These are phyloP conservation scores for Camellia sinensis DNA, from an alignment of 148 eudicot species.

Conservation along the genomic window DNA sequence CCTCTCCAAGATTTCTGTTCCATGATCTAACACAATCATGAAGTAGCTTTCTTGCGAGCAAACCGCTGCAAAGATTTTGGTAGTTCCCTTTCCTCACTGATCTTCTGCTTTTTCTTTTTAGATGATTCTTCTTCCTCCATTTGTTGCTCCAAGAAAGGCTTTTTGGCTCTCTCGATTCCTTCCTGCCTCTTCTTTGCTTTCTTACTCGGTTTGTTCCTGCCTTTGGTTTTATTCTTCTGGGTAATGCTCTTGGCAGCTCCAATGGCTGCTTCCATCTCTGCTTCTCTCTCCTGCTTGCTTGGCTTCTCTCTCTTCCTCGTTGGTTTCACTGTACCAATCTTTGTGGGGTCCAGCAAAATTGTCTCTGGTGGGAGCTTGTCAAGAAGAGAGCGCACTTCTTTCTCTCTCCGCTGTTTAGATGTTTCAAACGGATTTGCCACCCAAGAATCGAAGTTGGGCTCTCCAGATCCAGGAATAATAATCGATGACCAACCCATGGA, in stretches of 20 bases:
- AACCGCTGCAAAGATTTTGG: slow-evolving; percentile 76
- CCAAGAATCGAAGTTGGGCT: slow-evolving; percentile 80
- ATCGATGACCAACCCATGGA: slow-evolving; percentile 87
- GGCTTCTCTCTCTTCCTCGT: slow-evolving; percentile 50
- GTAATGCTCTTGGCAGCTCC: slow-evolving; percentile 43
- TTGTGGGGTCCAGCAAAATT: slow-evolving; percentile 67
- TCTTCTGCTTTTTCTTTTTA: slow-evolving; percentile 51
- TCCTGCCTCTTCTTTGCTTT: slow-evolving; percentile 54
- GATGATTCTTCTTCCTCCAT: slow-evolving; percentile 35
- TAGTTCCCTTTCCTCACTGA: slow-evolving; percentile 30
- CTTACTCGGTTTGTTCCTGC: slow-evolving; percentile 67
- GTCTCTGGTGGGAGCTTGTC: slow-evolving; percentile 86
- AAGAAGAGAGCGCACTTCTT: slow-evolving; percentile 65
- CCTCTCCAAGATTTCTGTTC: too few species aligned
- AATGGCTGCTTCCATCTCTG: slow-evolving; percentile 63
- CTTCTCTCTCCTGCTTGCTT: slow-evolving; percentile 56
- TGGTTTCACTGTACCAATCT: slow-evolving; percentile 58
- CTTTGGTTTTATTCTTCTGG: slow-evolving; percentile 77
- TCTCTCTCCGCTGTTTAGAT: slow-evolving; percentile 72
- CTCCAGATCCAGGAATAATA: slow-evolving; percentile 81
- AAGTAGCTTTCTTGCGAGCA: slow-evolving; percentile 40
- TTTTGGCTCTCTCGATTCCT: slow-evolving; percentile 48
- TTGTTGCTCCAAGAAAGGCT: slow-evolving; percentile 55
- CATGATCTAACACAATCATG: slow-evolving; percentile 7
- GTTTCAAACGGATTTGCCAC: slow-evolving; percentile 87